phyloP scores from a whole-genome alignment of 2,329 filamentous ascomycete species.

The Fusarium sp. region DNA sequence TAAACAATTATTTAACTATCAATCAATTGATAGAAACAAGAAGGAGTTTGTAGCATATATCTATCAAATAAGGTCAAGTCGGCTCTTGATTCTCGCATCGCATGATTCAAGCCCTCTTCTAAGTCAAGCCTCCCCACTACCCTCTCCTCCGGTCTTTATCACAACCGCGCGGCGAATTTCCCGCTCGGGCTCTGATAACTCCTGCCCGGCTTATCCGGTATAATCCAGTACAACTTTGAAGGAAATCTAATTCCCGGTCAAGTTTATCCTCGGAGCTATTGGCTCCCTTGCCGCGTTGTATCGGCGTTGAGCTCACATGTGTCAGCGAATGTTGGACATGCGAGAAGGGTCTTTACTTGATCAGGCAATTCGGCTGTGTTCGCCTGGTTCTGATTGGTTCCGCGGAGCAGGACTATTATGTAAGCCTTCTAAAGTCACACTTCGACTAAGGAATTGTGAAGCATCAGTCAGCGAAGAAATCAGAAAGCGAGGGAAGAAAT shows the following conservation, averaged over 20 bases:
- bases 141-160: conserved; percentile 39
- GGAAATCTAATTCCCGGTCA: conserved; percentile 14
- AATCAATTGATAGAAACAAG: background rate
- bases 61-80: conserved; percentile 7
- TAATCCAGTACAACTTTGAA: conserved; percentile 5
- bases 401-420: conserved; percentile 31
- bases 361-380: conserved; percentile 20
- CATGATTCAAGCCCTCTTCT: conserved; percentile 42
- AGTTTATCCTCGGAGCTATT: conserved; percentile 18
- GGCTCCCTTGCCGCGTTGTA: conserved; percentile 15
- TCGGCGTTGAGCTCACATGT: conserved; percentile 41
- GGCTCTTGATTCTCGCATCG: conserved; percentile 30
- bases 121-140: conserved; percentile 9
- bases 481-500: conserved; percentile 11
- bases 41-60: background rate
- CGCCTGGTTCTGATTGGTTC: conserved; percentile 13
- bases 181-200: conserved; percentile 16
- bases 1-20: background rate
- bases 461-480: conserved; percentile 44
- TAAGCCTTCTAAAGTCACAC: conserved; percentile 35
- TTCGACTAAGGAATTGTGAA: conserved; percentile 40
- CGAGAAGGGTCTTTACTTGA: conserved; percentile 23
- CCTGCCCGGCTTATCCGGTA: conserved; percentile 41
- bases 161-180: conserved; percentile 47
- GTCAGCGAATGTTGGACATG: conserved; percentile 16